A percentile compares a stretch with the other conserved stretches of the same genome.
Conservation (phyloP, 345 rosid genomes). For the Dipteronia dyeriana region DNA sequence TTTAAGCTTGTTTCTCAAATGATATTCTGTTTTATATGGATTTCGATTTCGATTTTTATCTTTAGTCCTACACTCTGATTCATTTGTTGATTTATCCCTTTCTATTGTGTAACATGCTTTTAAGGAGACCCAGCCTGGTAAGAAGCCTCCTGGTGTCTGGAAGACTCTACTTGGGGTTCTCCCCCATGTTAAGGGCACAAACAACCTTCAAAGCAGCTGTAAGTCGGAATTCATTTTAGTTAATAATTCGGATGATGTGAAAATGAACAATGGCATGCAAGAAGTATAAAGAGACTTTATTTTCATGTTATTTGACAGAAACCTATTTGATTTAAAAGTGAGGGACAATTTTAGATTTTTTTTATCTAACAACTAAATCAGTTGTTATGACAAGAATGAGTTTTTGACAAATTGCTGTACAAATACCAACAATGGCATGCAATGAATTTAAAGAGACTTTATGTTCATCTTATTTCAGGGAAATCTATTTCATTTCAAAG, state of each 20-base stretch:
- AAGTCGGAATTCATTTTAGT: conserved; percentile 36
- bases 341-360: neutral
- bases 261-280: neutral
- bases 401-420: neutral
- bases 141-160: conserved; percentile 84
- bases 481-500: neutral
- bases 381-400: neutral
- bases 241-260: neutral
- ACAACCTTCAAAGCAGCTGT: conserved; percentile 50
- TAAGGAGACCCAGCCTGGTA: conserved; percentile 58
- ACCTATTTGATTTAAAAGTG: neutral
- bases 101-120: conserved; percentile 55
- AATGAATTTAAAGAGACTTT: neutral
- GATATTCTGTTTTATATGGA: neutral
- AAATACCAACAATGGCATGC: neutral
- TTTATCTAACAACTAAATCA: neutral
- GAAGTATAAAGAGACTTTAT: neutral
- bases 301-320: neutral
- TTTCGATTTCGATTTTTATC: neutral
- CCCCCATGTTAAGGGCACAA: conserved; percentile 61
- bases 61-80: neutral
- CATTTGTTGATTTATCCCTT: neutral
- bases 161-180: conserved; percentile 69
- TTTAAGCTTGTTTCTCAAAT: neutral
- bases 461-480: neutral